These are phyloP conservation scores for Acanthamoeba sp. DNA, from an alignment of 208 protist species.

Conservation along the genomic window DNA sequence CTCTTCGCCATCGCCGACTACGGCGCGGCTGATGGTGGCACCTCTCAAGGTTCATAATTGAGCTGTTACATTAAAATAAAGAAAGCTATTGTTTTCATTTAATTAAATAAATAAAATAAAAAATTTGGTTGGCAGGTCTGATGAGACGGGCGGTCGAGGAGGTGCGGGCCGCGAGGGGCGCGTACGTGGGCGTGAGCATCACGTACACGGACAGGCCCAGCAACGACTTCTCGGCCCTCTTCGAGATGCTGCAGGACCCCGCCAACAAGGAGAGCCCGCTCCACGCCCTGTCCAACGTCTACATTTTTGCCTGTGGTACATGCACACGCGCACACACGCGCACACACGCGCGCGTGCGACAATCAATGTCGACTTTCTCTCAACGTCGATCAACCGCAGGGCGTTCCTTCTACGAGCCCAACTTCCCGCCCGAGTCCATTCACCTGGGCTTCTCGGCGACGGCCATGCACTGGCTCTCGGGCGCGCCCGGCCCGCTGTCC, in stretches of 20 bases:
- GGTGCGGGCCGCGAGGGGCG: not conserved
- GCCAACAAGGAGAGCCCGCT: slow-evolving; percentile 16
- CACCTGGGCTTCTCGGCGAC: slow-evolving; percentile 45
- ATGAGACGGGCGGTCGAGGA: not conserved
- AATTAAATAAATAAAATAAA: not conserved
- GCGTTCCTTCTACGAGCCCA: slow-evolving; percentile 38
- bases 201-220: slow-evolving; percentile 46
- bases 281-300: not conserved
- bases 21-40: slow-evolving; percentile 16
- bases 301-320: slow-evolving; percentile 29
- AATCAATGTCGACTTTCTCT: not conserved
- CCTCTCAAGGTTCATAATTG: not conserved
- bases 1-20: slow-evolving; percentile 40
- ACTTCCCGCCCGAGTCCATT: slow-evolving; percentile 13
- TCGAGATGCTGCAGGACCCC: not conserved
- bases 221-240: slow-evolving; percentile 50
- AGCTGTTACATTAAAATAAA: not conserved
- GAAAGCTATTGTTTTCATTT: not conserved
- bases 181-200: slow-evolving; percentile 5
- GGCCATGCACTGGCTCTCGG: slow-evolving; percentile 44
- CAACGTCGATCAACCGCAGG: not conserved
- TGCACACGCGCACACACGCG: too few relatives aligned
- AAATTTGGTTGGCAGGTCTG: not conserved
- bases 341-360: too few relatives aligned
- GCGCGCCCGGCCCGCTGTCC: not conserved